These are phyloP conservation scores for Ganoderma meredithae DNA, from an alignment of 1,284 basidiomycete species.

Conservation along the genomic window DNA sequence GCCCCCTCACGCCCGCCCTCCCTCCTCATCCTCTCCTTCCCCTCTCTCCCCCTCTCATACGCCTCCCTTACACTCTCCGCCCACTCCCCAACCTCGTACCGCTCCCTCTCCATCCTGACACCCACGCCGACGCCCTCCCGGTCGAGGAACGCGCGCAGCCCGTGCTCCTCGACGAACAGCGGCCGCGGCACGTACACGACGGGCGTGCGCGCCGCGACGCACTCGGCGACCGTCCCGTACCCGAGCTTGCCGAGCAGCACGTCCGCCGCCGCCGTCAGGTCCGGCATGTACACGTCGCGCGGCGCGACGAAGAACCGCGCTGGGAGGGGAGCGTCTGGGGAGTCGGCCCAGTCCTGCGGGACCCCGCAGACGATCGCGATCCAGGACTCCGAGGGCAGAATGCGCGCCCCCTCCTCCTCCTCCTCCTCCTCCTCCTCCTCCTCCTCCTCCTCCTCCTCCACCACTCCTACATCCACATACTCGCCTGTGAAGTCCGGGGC, in stretches of 20 bases:
- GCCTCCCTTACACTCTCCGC: slow-evolving; percentile 63
- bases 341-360: slow-evolving; percentile 59
- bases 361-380: slow-evolving; percentile 82
- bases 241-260: slow-evolving; percentile 83
- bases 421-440: slow-evolving; percentile 27
- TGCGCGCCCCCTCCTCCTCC: slow-evolving; percentile 40
- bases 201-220: slow-evolving; percentile 74
- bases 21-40: slow-evolving; percentile 51
- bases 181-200: slow-evolving; percentile 80
- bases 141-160: slow-evolving; percentile 68
- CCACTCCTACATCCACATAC: too few relatives aligned
- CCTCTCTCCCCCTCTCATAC: slow-evolving; percentile 52
- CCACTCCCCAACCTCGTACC: slow-evolving; percentile 78
- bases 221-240: slow-evolving; percentile 78
- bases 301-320: slow-evolving; percentile 79
- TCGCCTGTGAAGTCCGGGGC: neutral
- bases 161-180: slow-evolving; percentile 82
- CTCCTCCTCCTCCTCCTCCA: too few relatives aligned
- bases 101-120: slow-evolving; percentile 65
- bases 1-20: slow-evolving; percentile 51
- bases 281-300: slow-evolving; percentile 80
- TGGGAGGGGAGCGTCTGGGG: slow-evolving; percentile 57
- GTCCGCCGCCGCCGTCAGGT: slow-evolving; percentile 75
- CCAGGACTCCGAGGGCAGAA: slow-evolving; percentile 74
- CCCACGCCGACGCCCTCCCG: slow-evolving; percentile 69